A percentile compares a stretch with the other conserved stretches of the same genome.
Conservation (phyloP, 306 rosid species). For the Myrica gale region DNA sequence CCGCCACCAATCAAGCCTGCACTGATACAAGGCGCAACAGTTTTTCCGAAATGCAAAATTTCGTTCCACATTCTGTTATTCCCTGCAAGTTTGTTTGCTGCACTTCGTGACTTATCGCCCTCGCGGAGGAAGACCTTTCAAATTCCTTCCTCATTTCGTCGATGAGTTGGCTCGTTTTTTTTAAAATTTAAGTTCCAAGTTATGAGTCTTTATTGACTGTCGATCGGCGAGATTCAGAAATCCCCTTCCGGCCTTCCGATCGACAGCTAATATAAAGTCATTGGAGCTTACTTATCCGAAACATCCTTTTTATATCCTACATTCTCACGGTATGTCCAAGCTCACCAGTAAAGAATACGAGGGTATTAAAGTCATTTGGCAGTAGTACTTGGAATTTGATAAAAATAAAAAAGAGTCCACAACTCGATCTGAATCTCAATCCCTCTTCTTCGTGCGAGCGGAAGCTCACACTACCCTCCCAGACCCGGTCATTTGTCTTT, state of each 20-base stretch:
- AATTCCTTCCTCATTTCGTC: too few species aligned
- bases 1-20: too few species aligned
- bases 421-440: conserved; percentile 42
- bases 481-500: neutral
- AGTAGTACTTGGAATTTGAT: neutral
- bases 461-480: neutral
- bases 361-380: conserved; percentile 19
- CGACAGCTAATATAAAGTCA: neutral
- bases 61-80: too few species aligned
- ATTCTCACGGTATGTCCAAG: neutral
- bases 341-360: neutral
- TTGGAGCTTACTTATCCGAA: neutral
- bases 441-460: conserved; percentile 1
- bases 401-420: neutral
- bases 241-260: neutral
- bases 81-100: too few species aligned
- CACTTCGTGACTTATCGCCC: too few species aligned
- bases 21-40: too few species aligned
- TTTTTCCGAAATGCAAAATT: too few species aligned
- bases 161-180: too few species aligned
- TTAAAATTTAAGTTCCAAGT: too few species aligned
- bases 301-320: neutral
- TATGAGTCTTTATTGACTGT: neutral
- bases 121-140: too few species aligned
- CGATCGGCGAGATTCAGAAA: neutral